Base-by-base conservation (phyloP, 371 early-diverging fungal species). In the Rhizomucor miehei region DNA sequence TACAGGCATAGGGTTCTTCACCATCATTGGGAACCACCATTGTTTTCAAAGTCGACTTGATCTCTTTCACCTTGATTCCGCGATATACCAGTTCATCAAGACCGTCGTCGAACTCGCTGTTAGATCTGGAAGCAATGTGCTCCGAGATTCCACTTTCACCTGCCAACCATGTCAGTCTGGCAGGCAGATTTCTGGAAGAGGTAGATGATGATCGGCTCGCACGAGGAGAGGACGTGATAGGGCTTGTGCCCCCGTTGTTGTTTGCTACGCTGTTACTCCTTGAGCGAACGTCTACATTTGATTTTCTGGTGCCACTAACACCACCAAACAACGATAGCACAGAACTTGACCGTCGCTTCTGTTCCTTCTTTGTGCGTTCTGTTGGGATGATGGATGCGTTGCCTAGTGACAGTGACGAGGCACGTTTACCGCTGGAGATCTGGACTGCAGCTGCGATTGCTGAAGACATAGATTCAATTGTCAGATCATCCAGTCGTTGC, bases 1-100 rank as follows among this genome's bases (percentile, higher is more conserved):
- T 47, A 68, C 49, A 10, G 70, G 70, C 71, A 78, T 69, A 10
- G 78, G 78, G 37, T 59, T 57, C 23, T 63, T 51, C 9, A 66
- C 68, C 34, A n/a, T 72, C 59, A 37, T 74, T 67, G 1, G 78
- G 71, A 35, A 78, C 69, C 3, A 78, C 67, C 65, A 78, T 64
- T 3, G 75, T 57, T 36, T 78, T 78, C 2, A 78, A 46, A 9
- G 78, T 78, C 12, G 73, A 64, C 41, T 78, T 78, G 54, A 78
- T 72, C 50, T 78, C 75, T 48, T 78, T 78, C 16, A 78, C 69
- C n/a, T 64, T 68, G 38, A 78, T 78, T 45, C 78, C 78, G 47
- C 78, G 61, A 37, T 74, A 74, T 20, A 66, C 20, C 16, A 78
- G 51, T 45, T 78, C 78, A 51, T 65, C 66, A 10, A 60, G 58